Evolutionary conservation across 495 filamentous ascomycete genomes (phyloP), one percentile per base, ranked within the genome.

Genomic region (Lophium mytilinum): DNA sequence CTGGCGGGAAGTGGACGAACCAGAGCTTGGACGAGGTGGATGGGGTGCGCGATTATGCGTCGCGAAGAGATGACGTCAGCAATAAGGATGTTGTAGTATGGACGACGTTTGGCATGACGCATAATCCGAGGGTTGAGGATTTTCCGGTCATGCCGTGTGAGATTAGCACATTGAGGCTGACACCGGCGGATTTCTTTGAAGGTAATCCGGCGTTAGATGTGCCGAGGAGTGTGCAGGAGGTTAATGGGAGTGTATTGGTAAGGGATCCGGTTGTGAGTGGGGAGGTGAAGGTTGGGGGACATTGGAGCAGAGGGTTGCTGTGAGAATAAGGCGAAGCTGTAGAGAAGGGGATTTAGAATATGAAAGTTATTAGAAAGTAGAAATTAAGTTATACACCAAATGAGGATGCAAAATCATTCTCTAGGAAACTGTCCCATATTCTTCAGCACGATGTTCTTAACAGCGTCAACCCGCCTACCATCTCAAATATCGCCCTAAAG

Each of bases 91-190:
- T 69, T 34, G 66, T 69, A 30, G 49, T 69, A 0, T 69, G 66
- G 66, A 52, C 50, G 37, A 61, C 60, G n/a, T 68, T 64, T 36
- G 66, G 64, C 33, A 60, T 58, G 36, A 66, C 60, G 19, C 66
- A 69, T 37, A 67, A 64, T 55, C 61, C 64, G 43, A 15, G 66
- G 9, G 60, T 67, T 11, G 66, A 69, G 41, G 67, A 67, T 47
- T 67, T 60, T 52, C 64, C 66, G 0, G 61, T 69, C 11, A 69
- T 69, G 66, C 66, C 66, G 4, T 30, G 35, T 18, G 66, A 69
- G 57, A 62, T 60, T 41, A 62, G 57, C 51, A 57, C 53, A 40
- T 47, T 67, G 4, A 63, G 61, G 4, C 47, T 69, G 42, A 66
- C 66, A 47, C 64, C 64, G 37, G 57, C 58, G 17, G 59, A 67